Evolutionary conservation across 371 early-diverging fungal species (phyloP).

Genomic region (Zychaea mexicana): DNA sequence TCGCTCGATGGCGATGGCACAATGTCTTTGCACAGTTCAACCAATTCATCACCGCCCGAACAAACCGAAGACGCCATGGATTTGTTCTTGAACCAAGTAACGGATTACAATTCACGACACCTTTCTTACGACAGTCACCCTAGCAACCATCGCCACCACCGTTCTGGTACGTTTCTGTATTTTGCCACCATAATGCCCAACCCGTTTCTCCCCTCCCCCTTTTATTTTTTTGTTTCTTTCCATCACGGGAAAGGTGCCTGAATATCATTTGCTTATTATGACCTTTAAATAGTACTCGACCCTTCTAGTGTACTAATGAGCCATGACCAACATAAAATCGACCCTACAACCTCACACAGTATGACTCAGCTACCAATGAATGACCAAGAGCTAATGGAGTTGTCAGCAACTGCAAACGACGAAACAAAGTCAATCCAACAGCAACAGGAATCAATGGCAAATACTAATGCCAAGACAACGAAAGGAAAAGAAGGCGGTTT

Average conservation of each 20-base stretch:
- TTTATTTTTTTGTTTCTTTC: too few relatives aligned
- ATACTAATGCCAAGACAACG: slow-evolving; percentile 18
- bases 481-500: slow-evolving; percentile 18
- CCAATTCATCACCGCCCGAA: slow-evolving; percentile 1
- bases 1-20: slow-evolving; percentile 8
- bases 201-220: background rate
- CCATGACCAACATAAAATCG: background rate
- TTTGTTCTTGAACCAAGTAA: slow-evolving; percentile 39
- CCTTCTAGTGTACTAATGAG: background rate
- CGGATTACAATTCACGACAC: slow-evolving; percentile 36
- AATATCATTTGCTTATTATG: slow-evolving; percentile 3
- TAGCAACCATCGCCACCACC: background rate
- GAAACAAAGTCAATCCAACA: background rate
- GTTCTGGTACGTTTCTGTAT: background rate
- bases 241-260: too few relatives aligned
- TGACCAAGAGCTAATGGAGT: background rate
- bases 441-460: background rate
- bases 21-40: slow-evolving; percentile 1
- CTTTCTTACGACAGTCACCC: slow-evolving; percentile 7
- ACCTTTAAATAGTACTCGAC: background rate
- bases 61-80: slow-evolving; percentile 39
- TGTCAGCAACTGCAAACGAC: background rate
- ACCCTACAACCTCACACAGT: background rate
- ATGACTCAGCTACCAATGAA: background rate
- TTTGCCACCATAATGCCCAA: slow-evolving; percentile 5